Evolutionary conservation across 2,329 filamentous ascomycete genomes (phyloP).

Genomic region (Achaetomium macrosporum): DNA sequence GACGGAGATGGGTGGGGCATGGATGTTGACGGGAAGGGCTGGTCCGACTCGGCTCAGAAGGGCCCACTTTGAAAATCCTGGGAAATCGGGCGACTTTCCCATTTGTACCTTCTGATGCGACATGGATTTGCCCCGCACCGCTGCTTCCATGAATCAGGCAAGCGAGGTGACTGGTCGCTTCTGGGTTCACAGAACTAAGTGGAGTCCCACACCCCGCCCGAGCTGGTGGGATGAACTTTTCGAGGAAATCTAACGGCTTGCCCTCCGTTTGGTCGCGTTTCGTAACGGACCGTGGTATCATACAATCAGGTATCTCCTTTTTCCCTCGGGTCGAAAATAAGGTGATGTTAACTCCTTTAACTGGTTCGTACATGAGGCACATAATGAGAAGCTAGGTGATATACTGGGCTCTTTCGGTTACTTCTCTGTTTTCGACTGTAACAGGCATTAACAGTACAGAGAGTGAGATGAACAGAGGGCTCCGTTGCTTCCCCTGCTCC

Average conservation of each 20-base stretch:
- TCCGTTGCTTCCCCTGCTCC: background rate
- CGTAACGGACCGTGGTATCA: background rate
- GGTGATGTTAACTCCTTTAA: too few relatives aligned
- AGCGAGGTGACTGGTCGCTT: conserved; percentile 17
- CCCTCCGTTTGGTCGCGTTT: background rate
- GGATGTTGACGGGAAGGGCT: background rate
- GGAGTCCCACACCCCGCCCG: conserved; percentile 5
- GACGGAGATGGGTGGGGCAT: background rate
- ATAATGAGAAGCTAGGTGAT: too few relatives aligned
- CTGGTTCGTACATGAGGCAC: too few relatives aligned
- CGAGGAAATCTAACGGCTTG: too few relatives aligned
- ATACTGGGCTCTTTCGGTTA: too few relatives aligned
- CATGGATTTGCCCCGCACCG: conserved; percentile 13
- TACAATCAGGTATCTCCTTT: background rate
- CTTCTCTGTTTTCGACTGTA: background rate
- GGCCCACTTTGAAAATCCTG: conserved; percentile 7
- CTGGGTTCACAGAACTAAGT: conserved; percentile 4
- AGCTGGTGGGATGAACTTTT: conserved; percentile 3
- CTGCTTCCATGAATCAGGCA: conserved; percentile 19
- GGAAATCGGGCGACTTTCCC: conserved; percentile 20
- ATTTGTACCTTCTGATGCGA: conserved; percentile 10
- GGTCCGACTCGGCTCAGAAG: background rate
- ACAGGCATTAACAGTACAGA: background rate
- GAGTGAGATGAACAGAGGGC: background rate
- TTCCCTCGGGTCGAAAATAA: too few relatives aligned